Percentiles rank a stretch among this genome's conserved stretches.
These are phyloP conservation scores for Geosmithia morbida DNA, from an alignment of 2,329 filamentous ascomycete genomes.

Conservation along the genomic window DNA sequence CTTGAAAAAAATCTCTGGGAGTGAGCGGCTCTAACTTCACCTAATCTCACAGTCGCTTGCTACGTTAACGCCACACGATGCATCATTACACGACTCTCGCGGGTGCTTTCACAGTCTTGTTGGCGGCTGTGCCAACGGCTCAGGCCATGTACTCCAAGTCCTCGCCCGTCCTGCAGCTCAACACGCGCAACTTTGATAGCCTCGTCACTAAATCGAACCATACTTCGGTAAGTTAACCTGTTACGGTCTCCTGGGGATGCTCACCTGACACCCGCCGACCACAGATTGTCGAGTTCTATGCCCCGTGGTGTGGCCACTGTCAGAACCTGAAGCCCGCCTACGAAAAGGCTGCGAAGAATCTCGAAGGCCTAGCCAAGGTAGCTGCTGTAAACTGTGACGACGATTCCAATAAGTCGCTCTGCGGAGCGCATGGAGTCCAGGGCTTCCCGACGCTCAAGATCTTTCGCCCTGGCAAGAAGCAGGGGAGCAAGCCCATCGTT, in stretches of 20 bases:
- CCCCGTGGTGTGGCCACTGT: slow-evolving; percentile 96
- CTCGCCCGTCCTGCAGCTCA: slow-evolving; percentile 75
- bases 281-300: slow-evolving; percentile 73
- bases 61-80: slow-evolving; percentile 22
- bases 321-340: slow-evolving; percentile 91
- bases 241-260: not conserved
- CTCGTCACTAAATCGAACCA: slow-evolving; percentile 82
- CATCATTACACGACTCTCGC: slow-evolving; percentile 32
- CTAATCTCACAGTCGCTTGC: not conserved
- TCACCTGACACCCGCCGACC: slow-evolving; percentile 2
- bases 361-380: slow-evolving; percentile 87
- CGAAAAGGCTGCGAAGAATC: slow-evolving; percentile 80
- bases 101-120: slow-evolving; percentile 33
- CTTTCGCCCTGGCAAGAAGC: slow-evolving; percentile 70
- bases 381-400: slow-evolving; percentile 93
- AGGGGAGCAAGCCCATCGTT: slow-evolving; percentile 57
- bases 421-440: slow-evolving; percentile 71
- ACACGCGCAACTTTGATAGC: slow-evolving; percentile 63
- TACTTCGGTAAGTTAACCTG: slow-evolving; percentile 48
- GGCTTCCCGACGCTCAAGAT: slow-evolving; percentile 97
- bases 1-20: not conserved
- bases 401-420: slow-evolving; percentile 79
- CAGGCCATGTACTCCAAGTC: slow-evolving; percentile 73
- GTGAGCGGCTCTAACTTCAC: not conserved
- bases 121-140: slow-evolving; percentile 50